Evolutionary conservation across 2,329 filamentous ascomycete genomes (phyloP).

Genomic region (Diaporthe batatas): DNA sequence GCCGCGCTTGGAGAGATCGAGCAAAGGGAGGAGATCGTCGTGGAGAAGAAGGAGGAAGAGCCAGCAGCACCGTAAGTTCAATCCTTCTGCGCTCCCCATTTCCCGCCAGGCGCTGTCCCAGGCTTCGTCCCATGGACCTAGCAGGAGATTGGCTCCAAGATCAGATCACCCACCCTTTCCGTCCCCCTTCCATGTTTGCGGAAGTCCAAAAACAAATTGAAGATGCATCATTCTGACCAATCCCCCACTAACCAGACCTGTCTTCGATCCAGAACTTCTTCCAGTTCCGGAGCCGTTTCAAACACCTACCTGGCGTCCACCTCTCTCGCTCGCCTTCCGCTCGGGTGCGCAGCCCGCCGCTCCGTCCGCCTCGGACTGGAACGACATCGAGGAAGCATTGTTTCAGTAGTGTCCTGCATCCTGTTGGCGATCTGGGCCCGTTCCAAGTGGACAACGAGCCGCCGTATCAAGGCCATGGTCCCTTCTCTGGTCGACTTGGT

Average conservation of each 20-base stretch:
- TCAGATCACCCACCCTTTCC: not conserved
- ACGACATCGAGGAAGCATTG: slow-evolving; percentile 89
- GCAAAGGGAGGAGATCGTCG: slow-evolving; percentile 71
- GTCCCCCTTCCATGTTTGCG: slow-evolving; percentile 34
- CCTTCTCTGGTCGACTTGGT: slow-evolving; percentile 88
- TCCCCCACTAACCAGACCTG: slow-evolving; percentile 86
- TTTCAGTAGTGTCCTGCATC: slow-evolving; percentile 69
- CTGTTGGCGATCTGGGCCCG: slow-evolving; percentile 72
- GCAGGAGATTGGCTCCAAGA: slow-evolving; percentile 3
- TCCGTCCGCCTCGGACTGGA: slow-evolving; percentile 84
- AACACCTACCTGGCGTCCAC: slow-evolving; percentile 79
- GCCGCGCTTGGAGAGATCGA: slow-evolving; percentile 80
- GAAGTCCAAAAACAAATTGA: slow-evolving; percentile 48
- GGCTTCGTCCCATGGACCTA: slow-evolving; percentile 14
- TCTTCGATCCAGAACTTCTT: slow-evolving; percentile 79
- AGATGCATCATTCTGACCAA: slow-evolving; percentile 50
- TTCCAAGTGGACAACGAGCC: slow-evolving; percentile 71
- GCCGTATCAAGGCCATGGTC: slow-evolving; percentile 78
- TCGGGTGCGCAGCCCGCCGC: slow-evolving; percentile 84
- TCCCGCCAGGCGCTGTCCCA: not conserved
- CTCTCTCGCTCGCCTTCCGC: slow-evolving; percentile 91
- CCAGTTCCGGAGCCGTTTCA: slow-evolving; percentile 72
- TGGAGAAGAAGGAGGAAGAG: slow-evolving; percentile 52
- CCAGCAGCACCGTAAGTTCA: slow-evolving; percentile 63
- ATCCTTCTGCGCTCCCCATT: slow-evolving; percentile 31